Conservation (phyloP, 371 early-diverging fungal species). For the Lichtheimia corymbifera region DNA sequence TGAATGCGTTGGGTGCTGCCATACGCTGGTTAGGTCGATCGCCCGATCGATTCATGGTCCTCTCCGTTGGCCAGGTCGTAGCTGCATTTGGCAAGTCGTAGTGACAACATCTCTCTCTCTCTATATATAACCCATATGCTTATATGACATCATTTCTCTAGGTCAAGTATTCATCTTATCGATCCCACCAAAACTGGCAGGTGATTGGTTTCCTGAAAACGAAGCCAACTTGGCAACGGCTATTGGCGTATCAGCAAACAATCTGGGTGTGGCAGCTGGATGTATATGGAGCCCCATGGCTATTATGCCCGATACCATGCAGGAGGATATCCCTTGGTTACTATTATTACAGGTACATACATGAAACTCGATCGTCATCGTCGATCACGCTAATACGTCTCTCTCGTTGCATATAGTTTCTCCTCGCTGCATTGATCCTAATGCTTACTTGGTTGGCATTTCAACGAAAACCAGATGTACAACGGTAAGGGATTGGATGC, state of each 20-base stretch:
- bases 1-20: slow-evolving; percentile 41
- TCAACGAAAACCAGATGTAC: slow-evolving; percentile 18
- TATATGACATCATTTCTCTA: slow-evolving; percentile 9
- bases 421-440: not conserved
- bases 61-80: slow-evolving; percentile 52
- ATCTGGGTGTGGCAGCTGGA: slow-evolving; percentile 53
- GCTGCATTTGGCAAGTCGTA: slow-evolving; percentile 42
- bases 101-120: too few relatives aligned
- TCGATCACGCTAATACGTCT: slow-evolving; percentile 8
- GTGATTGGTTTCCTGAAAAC: slow-evolving; percentile 52
- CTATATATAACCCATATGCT: too few relatives aligned
- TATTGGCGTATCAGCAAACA: slow-evolving; percentile 53
- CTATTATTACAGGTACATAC: slow-evolving; percentile 38
- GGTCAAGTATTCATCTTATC: slow-evolving; percentile 56
- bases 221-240: slow-evolving; percentile 49
- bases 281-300: slow-evolving; percentile 49
- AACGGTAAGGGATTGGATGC: not conserved
- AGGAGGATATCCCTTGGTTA: slow-evolving; percentile 39
- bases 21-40: slow-evolving; percentile 47
- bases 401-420: not conserved
- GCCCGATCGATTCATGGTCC: slow-evolving; percentile 32
- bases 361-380: slow-evolving; percentile 19
- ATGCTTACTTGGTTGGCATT: not conserved
- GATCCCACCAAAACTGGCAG: slow-evolving; percentile 52
- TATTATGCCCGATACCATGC: slow-evolving; percentile 35